A percentile compares a stretch with the other conserved stretches of the same genome.
Evolutionary conservation across 176 grass and related monocot species (phyloP).

Genomic region (Musa itinerans): DNA sequence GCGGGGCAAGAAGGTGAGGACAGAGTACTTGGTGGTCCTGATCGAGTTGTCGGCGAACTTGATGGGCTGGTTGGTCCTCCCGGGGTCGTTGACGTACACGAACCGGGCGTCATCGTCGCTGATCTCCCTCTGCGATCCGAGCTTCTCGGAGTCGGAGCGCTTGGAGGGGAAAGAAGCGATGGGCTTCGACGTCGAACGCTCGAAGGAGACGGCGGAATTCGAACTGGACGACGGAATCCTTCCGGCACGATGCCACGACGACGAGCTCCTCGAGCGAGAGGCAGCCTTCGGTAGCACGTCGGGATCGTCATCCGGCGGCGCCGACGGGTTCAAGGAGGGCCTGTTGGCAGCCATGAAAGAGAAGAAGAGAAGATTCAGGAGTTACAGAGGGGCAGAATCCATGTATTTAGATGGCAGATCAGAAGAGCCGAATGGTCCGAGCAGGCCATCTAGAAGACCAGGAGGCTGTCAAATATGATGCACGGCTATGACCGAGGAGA

Average conservation of each 20-base stretch:
- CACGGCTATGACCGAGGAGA: too few relatives aligned
- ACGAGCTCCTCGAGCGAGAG: too few relatives aligned
- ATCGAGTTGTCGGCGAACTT: conserved; percentile 55
- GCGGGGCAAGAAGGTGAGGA: conserved; percentile 81
- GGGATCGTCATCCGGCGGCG: too few relatives aligned
- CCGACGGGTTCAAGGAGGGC: too few relatives aligned
- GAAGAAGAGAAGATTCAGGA: not conserved
- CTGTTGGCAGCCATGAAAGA: not conserved
- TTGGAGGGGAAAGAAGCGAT: conserved; percentile 21
- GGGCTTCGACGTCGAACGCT: conserved; percentile 22
- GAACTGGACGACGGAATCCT: not conserved
- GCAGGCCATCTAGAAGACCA: too few relatives aligned
- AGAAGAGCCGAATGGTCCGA: too few relatives aligned
- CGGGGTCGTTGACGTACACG: conserved; percentile 74
- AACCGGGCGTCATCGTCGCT: conserved; percentile 85
- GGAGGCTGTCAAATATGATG: too few relatives aligned
- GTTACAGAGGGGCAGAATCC: too few relatives aligned
- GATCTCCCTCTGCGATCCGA: conserved; percentile 68
- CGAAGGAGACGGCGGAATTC: not conserved
- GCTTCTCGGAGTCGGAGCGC: conserved; percentile 48
- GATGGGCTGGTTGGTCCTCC: conserved; percentile 33
- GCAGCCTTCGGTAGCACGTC: too few relatives aligned
- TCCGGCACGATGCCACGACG: too few relatives aligned
- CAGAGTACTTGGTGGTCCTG: conserved; percentile 57
- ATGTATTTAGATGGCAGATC: too few relatives aligned